Base-by-base conservation (phyloP, 2,329 filamentous ascomycete species). In the Penicillium sp. region DNA sequence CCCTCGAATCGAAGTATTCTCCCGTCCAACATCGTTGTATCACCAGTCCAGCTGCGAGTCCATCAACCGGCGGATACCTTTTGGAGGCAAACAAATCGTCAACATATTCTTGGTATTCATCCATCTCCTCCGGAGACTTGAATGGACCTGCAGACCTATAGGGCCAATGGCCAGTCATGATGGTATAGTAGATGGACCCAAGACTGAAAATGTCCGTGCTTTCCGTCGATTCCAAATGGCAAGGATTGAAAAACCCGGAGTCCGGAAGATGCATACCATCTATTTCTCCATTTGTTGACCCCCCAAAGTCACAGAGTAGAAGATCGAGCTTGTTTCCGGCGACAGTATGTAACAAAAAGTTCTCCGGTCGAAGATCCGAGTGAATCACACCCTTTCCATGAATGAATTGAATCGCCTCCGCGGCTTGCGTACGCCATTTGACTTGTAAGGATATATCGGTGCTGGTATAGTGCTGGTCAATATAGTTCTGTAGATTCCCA, bases 221-320 rank as follows among this genome's bases (percentile, higher is more conserved):
- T 27, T 49, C 27, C 35, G 48, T 58, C 37, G 53, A 58, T 39
- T 47, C 50, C 39, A 20, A 51, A 29, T 49, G 41, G 9, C 33
- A 47, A 20, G 47, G 46, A 4, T 29, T 29, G 10, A 29, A 29
- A 13, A 29, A 12, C 3, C 28, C 28, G 10, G 28, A 10, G 4
- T 29, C 10, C 3, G 28, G 28, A 4, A 29, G 10, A 29, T 29
- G 28, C 4, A 9, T 3, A 29, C 28, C 28, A 29, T 29, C 28
- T 29, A 29, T 29, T 12, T 29, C 28, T 5, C 28, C 10, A 13
- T 29, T 29, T 42, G 52, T 57, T 8, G 63, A 66, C 31, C 66
- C 64, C 37, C 66, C 61, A 67, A 69, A 50, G 53, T 69, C 66
- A 53, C 60, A 66, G 44, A 70, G 61, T 53, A 54, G 55, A 37